phyloP scores from a whole-genome alignment of 2,329 filamentous ascomycete species.

The Paraconiothyrium brasiliense region DNA sequence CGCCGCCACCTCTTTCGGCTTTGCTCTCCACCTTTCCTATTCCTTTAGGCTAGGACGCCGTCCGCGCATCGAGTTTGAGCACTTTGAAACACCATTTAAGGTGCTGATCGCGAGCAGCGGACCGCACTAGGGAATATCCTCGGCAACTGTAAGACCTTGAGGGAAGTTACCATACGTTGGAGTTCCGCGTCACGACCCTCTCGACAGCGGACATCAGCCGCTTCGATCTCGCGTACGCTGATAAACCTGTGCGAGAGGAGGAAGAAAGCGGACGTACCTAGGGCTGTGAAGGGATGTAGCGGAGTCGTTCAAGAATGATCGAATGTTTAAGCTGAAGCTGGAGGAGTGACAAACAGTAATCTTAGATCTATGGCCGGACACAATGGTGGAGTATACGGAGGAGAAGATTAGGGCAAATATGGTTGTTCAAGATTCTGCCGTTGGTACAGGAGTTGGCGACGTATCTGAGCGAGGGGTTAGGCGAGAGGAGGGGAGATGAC shows the following conservation, averaged over 20 bases:
- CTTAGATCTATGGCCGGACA: not conserved
- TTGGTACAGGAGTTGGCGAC: not conserved
- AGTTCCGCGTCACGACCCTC: not conserved
- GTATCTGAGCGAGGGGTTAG: not conserved
- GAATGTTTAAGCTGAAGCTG: not conserved
- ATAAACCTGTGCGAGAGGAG: not conserved
- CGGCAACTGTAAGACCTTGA: not conserved
- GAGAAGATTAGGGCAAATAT: not conserved
- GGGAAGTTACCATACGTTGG: not conserved
- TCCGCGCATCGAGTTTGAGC: not conserved
- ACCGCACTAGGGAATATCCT: not conserved
- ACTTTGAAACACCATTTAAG: not conserved
- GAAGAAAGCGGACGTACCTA: not conserved
- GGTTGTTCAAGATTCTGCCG: not conserved
- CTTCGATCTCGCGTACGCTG: not conserved
- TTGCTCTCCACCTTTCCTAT: not conserved
- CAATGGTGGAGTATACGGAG: not conserved
- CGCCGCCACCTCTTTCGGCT: not conserved
- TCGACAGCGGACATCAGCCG: not conserved
- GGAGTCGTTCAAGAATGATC: not conserved
- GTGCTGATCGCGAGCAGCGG: not conserved
- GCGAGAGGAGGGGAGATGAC: too few species aligned
- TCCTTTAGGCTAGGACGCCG: not conserved
- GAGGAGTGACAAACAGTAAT: not conserved
- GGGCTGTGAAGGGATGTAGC: not conserved